phyloP scores from a whole-genome alignment of 2,329 filamentous ascomycete species.

The Mycogone perniciosa region DNA sequence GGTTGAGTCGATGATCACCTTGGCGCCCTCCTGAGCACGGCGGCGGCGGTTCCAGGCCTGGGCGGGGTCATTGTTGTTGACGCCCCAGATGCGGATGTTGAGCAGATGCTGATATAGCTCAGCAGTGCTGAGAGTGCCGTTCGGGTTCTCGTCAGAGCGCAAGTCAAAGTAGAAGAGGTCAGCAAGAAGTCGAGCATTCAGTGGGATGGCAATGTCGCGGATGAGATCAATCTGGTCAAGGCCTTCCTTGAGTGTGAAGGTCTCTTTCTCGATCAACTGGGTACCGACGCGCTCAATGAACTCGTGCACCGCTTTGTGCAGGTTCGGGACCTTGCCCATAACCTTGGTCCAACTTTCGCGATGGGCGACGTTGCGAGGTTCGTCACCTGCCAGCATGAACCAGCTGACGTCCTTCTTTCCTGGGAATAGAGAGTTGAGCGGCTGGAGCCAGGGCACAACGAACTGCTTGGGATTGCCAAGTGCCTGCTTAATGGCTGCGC shows the following conservation, averaged over 20 bases:
- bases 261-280: slow-evolving; percentile 24
- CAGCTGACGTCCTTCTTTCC: slow-evolving; percentile 25
- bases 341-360: slow-evolving; percentile 17
- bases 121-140: slow-evolving; percentile 35
- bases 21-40: slow-evolving; percentile 34
- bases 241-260: slow-evolving; percentile 21
- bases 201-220: slow-evolving; percentile 39
- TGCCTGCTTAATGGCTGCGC: slow-evolving; percentile 20
- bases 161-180: slow-evolving; percentile 54
- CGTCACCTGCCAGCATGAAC: slow-evolving; percentile 20
- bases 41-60: slow-evolving; percentile 41
- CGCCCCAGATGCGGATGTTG: slow-evolving; percentile 39
- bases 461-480: slow-evolving; percentile 22
- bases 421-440: slow-evolving; percentile 27
- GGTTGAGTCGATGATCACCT: slow-evolving; percentile 32
- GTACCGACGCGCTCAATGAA: slow-evolving; percentile 20
- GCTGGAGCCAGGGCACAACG: slow-evolving; percentile 23
- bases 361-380: slow-evolving; percentile 10
- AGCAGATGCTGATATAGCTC: slow-evolving; percentile 38
- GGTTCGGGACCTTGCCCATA: slow-evolving; percentile 25
- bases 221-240: slow-evolving; percentile 26
- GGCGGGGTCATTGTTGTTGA: slow-evolving; percentile 41
- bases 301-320: slow-evolving; percentile 22
- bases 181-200: slow-evolving; percentile 46
- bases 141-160: slow-evolving; percentile 47